These are phyloP conservation scores for Cladosporium sp. DNA, from an alignment of 2,329 filamentous ascomycete genomes.

Conservation along the genomic window DNA sequence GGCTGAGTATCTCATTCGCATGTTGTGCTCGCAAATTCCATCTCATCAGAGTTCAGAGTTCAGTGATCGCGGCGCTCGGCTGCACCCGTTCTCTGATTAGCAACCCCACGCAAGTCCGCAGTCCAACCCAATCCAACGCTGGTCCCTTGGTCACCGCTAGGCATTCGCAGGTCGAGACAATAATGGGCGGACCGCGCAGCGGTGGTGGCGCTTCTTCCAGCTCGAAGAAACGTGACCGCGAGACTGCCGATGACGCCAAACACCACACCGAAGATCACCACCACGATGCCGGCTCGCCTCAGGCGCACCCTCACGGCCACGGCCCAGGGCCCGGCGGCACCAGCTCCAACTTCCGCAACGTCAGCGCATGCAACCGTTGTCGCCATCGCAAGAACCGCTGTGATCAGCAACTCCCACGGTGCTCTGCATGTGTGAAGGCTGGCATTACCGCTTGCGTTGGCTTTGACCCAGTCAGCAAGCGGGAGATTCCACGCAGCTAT, in stretches of 20 bases:
- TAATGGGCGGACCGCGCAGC: constrained; percentile 12
- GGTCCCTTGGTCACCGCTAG: not conserved
- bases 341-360: constrained; percentile 44
- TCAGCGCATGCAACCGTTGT: constrained; percentile 92
- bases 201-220: constrained; percentile 1
- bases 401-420: constrained; percentile 87
- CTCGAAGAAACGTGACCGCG: constrained; percentile 11
- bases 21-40: not conserved
- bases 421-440: constrained; percentile 90
- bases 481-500: constrained; percentile 84
- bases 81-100: not conserved
- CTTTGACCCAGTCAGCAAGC: constrained; percentile 94
- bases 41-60: not conserved
- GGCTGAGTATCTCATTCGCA: not conserved
- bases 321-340: constrained; percentile 13
- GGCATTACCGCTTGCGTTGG: constrained; percentile 77
- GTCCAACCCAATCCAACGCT: not conserved
- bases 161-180: not conserved
- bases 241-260: not conserved
- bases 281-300: not conserved
- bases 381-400: constrained; percentile 89
- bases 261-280: not conserved
- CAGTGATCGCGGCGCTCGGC: not conserved
- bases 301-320: not conserved
- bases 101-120: constrained; percentile 3